Evolutionary conservation across 306 rosid species (phyloP).

Genomic region (Betula pendula): DNA sequence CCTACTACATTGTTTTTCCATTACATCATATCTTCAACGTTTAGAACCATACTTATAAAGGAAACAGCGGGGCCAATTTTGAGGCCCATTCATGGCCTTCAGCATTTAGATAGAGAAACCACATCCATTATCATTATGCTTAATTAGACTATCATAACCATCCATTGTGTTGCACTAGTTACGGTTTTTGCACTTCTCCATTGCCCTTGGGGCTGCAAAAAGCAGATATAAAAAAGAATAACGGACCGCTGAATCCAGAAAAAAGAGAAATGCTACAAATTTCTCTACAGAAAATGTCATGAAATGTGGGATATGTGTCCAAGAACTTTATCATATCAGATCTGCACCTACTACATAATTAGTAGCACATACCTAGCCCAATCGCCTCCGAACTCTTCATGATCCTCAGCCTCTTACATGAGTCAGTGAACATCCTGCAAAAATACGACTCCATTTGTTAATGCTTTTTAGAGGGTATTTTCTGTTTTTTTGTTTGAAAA

Average conservation of each 20-base stretch:
- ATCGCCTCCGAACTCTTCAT: slow-evolving; percentile 97
- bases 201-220: slow-evolving; percentile 83
- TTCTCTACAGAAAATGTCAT: slow-evolving; percentile 18
- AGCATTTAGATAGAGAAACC: slow-evolving; percentile 12
- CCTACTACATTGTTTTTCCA: slow-evolving; percentile 33
- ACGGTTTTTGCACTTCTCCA: slow-evolving; percentile 75
- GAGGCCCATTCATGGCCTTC: slow-evolving; percentile 14
- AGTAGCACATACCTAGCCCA: slow-evolving; percentile 64
- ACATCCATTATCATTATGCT: slow-evolving; percentile 26
- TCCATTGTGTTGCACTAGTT: slow-evolving; percentile 36
- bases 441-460: background rate
- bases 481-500: too few species aligned
- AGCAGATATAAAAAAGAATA: slow-evolving; percentile 3
- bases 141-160: slow-evolving; percentile 31
- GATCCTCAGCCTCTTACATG: slow-evolving; percentile 90
- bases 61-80: slow-evolving; percentile 16
- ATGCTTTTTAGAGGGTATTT: too few species aligned
- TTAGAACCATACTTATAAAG: slow-evolving; percentile 36
- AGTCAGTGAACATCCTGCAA: slow-evolving; percentile 75
- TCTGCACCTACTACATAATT: background rate
- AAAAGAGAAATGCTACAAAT: background rate
- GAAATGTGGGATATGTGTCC: slow-evolving; percentile 11
- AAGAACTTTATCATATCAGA: background rate
- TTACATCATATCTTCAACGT: slow-evolving; percentile 40
- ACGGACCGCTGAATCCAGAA: background rate